These are phyloP conservation scores for Kwoniella shandongensis DNA, from an alignment of 768 basidiomycete genomes.

Conservation along the genomic window DNA sequence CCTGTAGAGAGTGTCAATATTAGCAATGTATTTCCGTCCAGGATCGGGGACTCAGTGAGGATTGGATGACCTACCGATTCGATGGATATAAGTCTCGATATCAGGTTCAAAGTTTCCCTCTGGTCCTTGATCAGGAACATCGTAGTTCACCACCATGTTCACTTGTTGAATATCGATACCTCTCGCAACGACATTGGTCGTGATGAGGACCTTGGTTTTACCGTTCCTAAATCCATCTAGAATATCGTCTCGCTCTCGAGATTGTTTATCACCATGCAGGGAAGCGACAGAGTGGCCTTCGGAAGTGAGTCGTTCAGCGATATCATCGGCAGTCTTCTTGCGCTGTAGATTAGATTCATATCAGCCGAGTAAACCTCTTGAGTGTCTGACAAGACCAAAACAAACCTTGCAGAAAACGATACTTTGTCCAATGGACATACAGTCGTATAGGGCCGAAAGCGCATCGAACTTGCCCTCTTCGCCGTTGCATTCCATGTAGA, in stretches of 20 bases:
- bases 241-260: conserved; percentile 79
- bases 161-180: conserved; percentile 99
- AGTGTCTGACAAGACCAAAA: conserved; percentile 17
- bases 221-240: conserved; percentile 96
- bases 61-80: conserved; percentile 69
- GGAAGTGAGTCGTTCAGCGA: conserved; percentile 81
- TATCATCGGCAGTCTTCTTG: conserved; percentile 87
- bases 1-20: conserved; percentile 58
- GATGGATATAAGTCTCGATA: conserved; percentile 95
- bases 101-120: conserved; percentile 67
- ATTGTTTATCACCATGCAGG: conserved; percentile 90
- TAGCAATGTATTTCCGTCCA: background rate
- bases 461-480: conserved; percentile 96
- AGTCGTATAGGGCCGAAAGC: conserved; percentile 79
- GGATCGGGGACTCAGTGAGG: background rate
- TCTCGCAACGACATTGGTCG: conserved; percentile 96
- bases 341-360: conserved; percentile 58
- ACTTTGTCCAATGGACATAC: conserved; percentile 93
- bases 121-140: conserved; percentile 64
- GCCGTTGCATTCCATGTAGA: conserved; percentile 92
- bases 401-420: conserved; percentile 95
- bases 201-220: conserved; percentile 94
- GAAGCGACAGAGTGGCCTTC: conserved; percentile 97
- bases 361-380: conserved; percentile 3
- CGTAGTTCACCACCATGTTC: conserved; percentile 99